phyloP scores from a whole-genome alignment of 805 yeast species.

The Groenewaldozyma tartarivorans region DNA sequence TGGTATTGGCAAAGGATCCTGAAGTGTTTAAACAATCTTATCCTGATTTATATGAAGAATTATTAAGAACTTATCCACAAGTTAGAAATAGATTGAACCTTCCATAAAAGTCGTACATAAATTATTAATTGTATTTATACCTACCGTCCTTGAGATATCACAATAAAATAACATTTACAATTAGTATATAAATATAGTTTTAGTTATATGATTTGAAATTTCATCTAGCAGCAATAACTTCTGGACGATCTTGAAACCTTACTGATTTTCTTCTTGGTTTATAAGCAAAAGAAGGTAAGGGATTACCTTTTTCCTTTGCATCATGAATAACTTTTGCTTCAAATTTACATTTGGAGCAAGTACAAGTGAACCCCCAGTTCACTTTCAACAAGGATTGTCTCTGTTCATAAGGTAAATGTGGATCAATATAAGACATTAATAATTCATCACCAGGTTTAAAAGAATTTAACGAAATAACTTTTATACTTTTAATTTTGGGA shows the following conservation, averaged over 20 bases:
- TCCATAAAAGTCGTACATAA: not conserved
- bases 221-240: no score
- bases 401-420: slow-evolving; percentile 29
- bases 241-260: slow-evolving; percentile 14
- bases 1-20: slow-evolving; percentile 78
- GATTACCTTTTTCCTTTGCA: not conserved
- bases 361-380: slow-evolving; percentile 74
- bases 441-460: slow-evolving; percentile 60
- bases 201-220: no score
- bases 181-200: no score
- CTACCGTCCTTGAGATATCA: no score
- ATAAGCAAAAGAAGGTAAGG: slow-evolving; percentile 1
- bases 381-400: slow-evolving; percentile 58
- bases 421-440: slow-evolving; percentile 60
- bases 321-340: slow-evolving; percentile 35
- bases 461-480: slow-evolving; percentile 48
- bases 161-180: no score
- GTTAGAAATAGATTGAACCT: slow-evolving; percentile 44
- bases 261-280: slow-evolving; percentile 19
- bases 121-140: no score
- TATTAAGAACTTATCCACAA: slow-evolving; percentile 58
- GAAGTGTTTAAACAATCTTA: slow-evolving; percentile 68
- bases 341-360: slow-evolving; percentile 53
- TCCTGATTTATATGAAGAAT: slow-evolving; percentile 56
- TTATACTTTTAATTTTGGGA: slow-evolving; percentile 42